A percentile compares a stretch with the other conserved stretches of the same genome.
Conservation (phyloP, 2,329 filamentous ascomycete genomes). For the Fusarium piperis region DNA sequence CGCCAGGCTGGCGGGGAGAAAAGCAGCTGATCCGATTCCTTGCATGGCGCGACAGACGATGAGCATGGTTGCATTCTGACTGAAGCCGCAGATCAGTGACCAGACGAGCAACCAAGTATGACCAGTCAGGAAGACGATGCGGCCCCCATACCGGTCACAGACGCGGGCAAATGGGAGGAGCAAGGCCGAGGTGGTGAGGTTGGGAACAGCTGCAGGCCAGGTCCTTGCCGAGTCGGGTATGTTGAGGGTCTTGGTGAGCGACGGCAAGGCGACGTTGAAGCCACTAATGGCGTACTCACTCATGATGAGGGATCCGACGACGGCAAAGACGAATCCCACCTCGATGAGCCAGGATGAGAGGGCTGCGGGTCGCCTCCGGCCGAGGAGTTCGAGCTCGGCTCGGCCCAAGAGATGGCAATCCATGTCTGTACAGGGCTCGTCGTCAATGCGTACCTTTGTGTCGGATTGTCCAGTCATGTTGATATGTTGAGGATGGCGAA, state of each 20-base stretch:
- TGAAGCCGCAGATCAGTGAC: constrained; percentile 75
- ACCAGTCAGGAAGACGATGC: constrained; percentile 66
- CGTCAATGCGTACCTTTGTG: neutral
- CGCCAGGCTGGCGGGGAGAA: constrained; percentile 71
- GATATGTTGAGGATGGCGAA: neutral
- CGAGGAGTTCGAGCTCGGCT: constrained; percentile 65
- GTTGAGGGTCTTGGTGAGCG: constrained; percentile 67
- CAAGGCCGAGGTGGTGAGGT: constrained; percentile 64
- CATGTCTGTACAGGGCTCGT: neutral
- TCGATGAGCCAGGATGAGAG: constrained; percentile 65
- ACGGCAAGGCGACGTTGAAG: constrained; percentile 78
- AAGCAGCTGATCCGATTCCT: constrained; percentile 76
- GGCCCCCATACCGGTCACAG: constrained; percentile 70
- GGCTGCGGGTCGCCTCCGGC: constrained; percentile 66
- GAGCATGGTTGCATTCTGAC: constrained; percentile 71
- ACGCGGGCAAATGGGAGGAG: constrained; percentile 71
- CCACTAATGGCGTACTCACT: constrained; percentile 81
- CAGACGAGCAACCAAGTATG: constrained; percentile 72
- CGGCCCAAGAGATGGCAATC: constrained; percentile 23
- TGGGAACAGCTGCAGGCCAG: constrained; percentile 73
- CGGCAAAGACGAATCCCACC: constrained; percentile 68
- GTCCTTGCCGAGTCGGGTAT: constrained; percentile 70
- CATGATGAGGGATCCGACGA: constrained; percentile 71
- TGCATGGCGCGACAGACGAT: constrained; percentile 78
- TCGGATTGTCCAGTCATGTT: neutral